These are phyloP conservation scores for Xylariales sp. DNA, from an alignment of 2,329 filamentous ascomycete genomes.

Conservation along the genomic window DNA sequence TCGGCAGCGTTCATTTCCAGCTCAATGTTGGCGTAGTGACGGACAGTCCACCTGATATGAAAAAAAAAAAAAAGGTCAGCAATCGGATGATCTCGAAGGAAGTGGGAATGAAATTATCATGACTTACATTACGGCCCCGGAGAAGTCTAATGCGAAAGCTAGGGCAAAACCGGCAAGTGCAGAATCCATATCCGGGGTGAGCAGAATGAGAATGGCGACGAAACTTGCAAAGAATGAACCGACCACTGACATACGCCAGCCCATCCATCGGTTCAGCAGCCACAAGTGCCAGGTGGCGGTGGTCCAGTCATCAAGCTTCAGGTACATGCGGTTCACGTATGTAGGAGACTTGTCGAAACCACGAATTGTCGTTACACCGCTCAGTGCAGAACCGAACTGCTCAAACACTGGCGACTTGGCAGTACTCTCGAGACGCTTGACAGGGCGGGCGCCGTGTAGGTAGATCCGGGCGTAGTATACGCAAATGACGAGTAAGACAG, in stretches of 20 bases:
- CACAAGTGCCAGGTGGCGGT: conserved; percentile 63
- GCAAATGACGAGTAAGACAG: conserved; percentile 53
- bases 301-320: conserved; percentile 63
- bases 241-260: conserved; percentile 65
- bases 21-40: conserved; percentile 67
- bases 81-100: neutral
- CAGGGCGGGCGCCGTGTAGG: conserved; percentile 66
- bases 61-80: no score
- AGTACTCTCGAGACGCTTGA: conserved; percentile 73
- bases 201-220: conserved; percentile 61
- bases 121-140: conserved; percentile 46
- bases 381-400: conserved; percentile 68
- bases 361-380: conserved; percentile 70
- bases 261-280: conserved; percentile 75
- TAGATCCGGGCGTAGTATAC: conserved; percentile 58
- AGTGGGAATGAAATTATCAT: conserved; percentile 27
- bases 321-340: conserved; percentile 68
- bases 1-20: conserved; percentile 77
- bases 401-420: conserved; percentile 78
- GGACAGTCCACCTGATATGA: conserved; percentile 43
- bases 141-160: conserved; percentile 68
- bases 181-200: conserved; percentile 58
- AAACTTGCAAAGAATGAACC: conserved; percentile 65
- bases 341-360: conserved; percentile 65
- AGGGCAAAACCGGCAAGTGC: conserved; percentile 72